A percentile compares a stretch with the other conserved stretches of the same genome.
Evolutionary conservation across 2,329 filamentous ascomycete species (phyloP).

Genomic region (Microsporum audouinii): DNA sequence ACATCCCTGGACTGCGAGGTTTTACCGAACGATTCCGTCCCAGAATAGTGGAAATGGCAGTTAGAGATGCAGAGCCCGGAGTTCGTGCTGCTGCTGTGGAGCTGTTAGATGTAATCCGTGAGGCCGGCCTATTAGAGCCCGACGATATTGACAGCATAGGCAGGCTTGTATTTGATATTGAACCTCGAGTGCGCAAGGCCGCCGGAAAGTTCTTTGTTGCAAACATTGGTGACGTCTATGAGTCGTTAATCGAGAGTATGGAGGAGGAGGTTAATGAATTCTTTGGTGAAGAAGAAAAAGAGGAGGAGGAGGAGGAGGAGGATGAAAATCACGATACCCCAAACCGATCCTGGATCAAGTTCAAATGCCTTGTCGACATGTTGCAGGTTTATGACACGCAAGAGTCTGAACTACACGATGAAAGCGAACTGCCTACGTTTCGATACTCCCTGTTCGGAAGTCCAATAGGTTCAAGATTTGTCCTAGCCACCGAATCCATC

Average conservation of each 20-base stretch:
- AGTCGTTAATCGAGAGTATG: conserved; percentile 69
- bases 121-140: conserved; percentile 77
- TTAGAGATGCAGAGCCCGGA: conserved; percentile 65
- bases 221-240: conserved; percentile 71
- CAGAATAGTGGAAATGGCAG: conserved; percentile 85
- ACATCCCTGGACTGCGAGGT: conserved; percentile 63
- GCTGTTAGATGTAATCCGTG: conserved; percentile 68
- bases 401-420: conserved; percentile 27
- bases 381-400: conserved; percentile 70
- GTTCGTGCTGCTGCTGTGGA: conserved; percentile 73
- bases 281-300: conserved; percentile 50
- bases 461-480: conserved; percentile 67
- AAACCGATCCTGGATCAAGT: conserved; percentile 73
- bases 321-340: conserved; percentile 60
- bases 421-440: conserved; percentile 16
- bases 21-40: conserved; percentile 88
- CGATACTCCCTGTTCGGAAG: conserved; percentile 44
- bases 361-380: conserved; percentile 80
- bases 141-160: conserved; percentile 83
- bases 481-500: conserved; percentile 72
- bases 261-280: conserved; percentile 69
- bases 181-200: conserved; percentile 72
- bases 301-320: conserved; percentile 20
- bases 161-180: conserved; percentile 77
- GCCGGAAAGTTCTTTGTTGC: conserved; percentile 84